phyloP scores from a whole-genome alignment of 2,329 filamentous ascomycete genomes.

The Hypomyces rosellus region DNA sequence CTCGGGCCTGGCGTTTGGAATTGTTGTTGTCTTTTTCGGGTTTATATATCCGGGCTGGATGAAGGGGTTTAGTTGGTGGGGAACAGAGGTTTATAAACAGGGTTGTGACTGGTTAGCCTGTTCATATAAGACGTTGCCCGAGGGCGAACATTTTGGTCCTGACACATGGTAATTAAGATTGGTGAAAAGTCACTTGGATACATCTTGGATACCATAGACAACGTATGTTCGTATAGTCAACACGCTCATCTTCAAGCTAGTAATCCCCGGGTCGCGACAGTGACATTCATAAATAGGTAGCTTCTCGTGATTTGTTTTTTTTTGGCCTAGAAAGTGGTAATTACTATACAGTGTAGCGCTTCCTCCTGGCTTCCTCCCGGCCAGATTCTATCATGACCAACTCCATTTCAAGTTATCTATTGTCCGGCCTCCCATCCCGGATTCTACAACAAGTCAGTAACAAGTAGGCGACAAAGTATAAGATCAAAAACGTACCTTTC shows the following conservation, averaged over 20 bases:
- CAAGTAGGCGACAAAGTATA: neutral
- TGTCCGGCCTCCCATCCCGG: conserved; percentile 35
- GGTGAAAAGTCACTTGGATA: neutral
- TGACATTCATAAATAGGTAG: conserved; percentile 22
- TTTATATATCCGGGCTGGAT: conserved; percentile 77
- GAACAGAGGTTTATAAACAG: conserved; percentile 76
- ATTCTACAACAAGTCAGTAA: conserved; percentile 22
- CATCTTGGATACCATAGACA: neutral
- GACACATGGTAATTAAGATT: conserved; percentile 42
- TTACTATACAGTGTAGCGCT: conserved; percentile 30
- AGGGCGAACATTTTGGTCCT: conserved; percentile 62
- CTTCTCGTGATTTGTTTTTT: conserved; percentile 13
- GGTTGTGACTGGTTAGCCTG: conserved; percentile 84
- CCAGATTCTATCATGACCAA: neutral
- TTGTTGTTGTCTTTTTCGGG: conserved; percentile 79
- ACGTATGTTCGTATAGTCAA: neutral
- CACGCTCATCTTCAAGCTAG: no score
- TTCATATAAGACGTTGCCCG: conserved; percentile 56
- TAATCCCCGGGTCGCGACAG: neutral
- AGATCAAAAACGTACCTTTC: conserved; percentile 63
- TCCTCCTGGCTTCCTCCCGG: conserved; percentile 18
- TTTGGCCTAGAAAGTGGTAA: conserved; percentile 20
- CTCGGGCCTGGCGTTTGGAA: conserved; percentile 73
- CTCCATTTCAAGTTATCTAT: conserved; percentile 20
- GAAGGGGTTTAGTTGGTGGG: conserved; percentile 76